phyloP scores from a whole-genome alignment of 345 rosid species.

The Streptanthus diversifolius region DNA sequence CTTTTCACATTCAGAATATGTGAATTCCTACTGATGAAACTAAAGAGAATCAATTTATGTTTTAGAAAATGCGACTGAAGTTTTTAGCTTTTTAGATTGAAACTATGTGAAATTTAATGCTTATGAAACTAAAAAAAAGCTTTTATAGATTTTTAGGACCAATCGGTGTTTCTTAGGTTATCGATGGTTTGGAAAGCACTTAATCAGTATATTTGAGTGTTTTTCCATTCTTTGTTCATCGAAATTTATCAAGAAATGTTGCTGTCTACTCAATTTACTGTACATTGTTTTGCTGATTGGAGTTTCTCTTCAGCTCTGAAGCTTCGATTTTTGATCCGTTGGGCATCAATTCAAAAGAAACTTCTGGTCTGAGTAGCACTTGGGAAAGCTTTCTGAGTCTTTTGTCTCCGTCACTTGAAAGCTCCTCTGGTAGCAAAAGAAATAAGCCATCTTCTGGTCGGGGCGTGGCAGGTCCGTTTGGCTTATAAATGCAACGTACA shows the following conservation, averaged over 20 bases:
- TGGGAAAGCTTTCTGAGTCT: slow-evolving; percentile 57
- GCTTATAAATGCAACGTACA: background rate
- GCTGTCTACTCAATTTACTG: slow-evolving; percentile 16
- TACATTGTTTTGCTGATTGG: slow-evolving; percentile 35
- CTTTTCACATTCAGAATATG: background rate
- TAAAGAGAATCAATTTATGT: background rate
- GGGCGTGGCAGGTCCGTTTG: slow-evolving; percentile 67
- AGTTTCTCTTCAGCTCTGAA: slow-evolving; percentile 47
- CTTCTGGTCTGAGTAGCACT: slow-evolving; percentile 42
- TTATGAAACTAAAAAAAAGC: too few species aligned
- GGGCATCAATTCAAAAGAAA: slow-evolving; percentile 57
- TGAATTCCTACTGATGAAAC: background rate
- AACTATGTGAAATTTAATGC: too few species aligned
- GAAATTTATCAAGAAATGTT: background rate
- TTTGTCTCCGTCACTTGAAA: slow-evolving; percentile 51
- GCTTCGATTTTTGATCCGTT: slow-evolving; percentile 72
- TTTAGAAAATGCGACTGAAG: too few species aligned
- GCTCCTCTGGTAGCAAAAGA: slow-evolving; percentile 55
- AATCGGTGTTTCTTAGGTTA: background rate
- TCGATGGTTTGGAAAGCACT: background rate
- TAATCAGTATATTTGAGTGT: too few species aligned
- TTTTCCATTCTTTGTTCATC: too few species aligned
- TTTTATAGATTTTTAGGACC: background rate
- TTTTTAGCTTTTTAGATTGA: too few species aligned
- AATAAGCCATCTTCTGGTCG: slow-evolving; percentile 63